Conservation (phyloP, 2,329 filamentous ascomycete species). For the Microsporum ferrugineum region DNA sequence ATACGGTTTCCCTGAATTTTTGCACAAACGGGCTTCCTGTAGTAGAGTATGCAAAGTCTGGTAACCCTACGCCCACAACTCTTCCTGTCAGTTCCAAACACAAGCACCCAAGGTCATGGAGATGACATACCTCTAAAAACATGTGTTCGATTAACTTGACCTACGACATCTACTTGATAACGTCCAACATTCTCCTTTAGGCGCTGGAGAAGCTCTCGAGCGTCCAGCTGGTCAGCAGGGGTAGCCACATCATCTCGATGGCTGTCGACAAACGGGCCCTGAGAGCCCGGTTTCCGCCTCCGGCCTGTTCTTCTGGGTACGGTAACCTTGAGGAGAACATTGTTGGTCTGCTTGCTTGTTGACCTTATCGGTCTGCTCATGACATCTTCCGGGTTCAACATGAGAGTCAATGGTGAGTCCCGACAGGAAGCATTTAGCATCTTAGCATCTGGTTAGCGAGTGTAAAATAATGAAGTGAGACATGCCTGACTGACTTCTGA, state of each 20-base stretch:
- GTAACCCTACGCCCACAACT: conserved; percentile 43
- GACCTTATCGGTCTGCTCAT: conserved; percentile 69
- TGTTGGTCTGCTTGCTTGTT: conserved; percentile 62
- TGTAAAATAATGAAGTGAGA: neutral
- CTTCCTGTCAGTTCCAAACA: neutral
- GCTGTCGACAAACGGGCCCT: conserved; percentile 49
- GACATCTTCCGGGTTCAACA: conserved; percentile 67
- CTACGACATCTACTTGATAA: conserved; percentile 60
- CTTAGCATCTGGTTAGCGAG: conserved; percentile 21
- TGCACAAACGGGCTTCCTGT: conserved; percentile 57
- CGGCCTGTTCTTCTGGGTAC: conserved; percentile 78
- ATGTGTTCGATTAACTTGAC: conserved; percentile 66
- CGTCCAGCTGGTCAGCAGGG: conserved; percentile 33
- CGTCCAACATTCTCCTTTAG: conserved; percentile 58
- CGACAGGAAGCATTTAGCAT: conserved; percentile 36
- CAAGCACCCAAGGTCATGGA: neutral
- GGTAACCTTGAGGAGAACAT: conserved; percentile 74
- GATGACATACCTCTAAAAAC: conserved; percentile 58
- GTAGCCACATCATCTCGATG: conserved; percentile 23
- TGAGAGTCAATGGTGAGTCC: conserved; percentile 51
- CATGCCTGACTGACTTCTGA: conserved; percentile 36
- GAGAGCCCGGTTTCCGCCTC: conserved; percentile 68
- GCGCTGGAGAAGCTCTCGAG: conserved; percentile 47
- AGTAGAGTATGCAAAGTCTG: conserved; percentile 77
- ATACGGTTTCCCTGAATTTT: conserved; percentile 57